phyloP scores from a whole-genome alignment of 441 rosid species.

The Geranium incanum region DNA sequence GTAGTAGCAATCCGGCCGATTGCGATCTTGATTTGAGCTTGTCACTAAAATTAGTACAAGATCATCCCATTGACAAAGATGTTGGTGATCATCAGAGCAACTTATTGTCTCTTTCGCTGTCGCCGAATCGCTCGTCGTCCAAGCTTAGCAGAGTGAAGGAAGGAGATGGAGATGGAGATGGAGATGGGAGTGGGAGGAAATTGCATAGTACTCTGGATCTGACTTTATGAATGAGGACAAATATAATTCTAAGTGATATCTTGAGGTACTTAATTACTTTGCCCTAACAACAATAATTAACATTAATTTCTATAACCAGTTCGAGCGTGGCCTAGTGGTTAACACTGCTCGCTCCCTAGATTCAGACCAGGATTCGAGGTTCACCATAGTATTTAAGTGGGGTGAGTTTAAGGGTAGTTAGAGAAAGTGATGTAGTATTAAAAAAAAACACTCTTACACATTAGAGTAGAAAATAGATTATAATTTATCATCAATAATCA shows the following conservation, averaged over 20 bases:
- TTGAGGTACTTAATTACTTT: slow-evolving; percentile 46
- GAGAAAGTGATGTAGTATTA: too few relatives aligned
- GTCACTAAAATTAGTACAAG: slow-evolving; percentile 40
- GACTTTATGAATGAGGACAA: slow-evolving; percentile 63
- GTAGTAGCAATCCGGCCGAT: slow-evolving; percentile 20
- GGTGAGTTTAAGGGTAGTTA: too few relatives aligned
- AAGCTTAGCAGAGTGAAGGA: slow-evolving; percentile 33
- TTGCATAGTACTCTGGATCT: slow-evolving; percentile 59
- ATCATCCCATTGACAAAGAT: too few relatives aligned
- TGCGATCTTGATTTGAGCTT: slow-evolving; percentile 59
- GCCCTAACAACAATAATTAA: not conserved
- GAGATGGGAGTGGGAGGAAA: slow-evolving; percentile 28
- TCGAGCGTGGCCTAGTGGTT: too few relatives aligned
- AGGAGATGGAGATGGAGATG: slow-evolving; percentile 31
- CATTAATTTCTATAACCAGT: not conserved
- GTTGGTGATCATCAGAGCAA: slow-evolving; percentile 22
- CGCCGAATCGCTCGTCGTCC: slow-evolving; percentile 22
- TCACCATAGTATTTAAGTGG: too few relatives aligned
- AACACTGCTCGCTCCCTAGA: too few relatives aligned
- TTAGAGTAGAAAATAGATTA: too few relatives aligned
- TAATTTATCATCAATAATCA: too few relatives aligned
- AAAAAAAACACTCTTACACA: too few relatives aligned
- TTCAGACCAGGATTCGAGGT: too few relatives aligned
- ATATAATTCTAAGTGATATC: slow-evolving; percentile 51
- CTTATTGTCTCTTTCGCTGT: slow-evolving; percentile 58